Conservation (phyloP, 805 yeast species). For the Henningerozyma blattae region DNA sequence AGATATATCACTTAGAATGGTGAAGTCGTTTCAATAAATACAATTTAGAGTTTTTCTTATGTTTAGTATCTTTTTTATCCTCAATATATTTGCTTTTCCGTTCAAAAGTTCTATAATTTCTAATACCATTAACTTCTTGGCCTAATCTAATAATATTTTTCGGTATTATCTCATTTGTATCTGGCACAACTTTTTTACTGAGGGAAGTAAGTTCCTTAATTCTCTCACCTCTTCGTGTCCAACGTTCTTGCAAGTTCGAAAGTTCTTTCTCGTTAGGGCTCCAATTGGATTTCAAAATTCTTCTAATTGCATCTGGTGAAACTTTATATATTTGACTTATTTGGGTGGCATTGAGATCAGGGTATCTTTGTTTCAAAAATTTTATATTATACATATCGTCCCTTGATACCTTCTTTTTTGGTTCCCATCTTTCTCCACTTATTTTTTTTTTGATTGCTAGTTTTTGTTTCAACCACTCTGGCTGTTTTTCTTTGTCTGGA, state of each 20-base stretch:
- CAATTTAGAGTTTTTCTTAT: background rate
- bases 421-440: constrained; percentile 50
- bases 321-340: constrained; percentile 54
- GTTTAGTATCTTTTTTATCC: too few species aligned
- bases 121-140: too few species aligned
- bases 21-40: too few species aligned
- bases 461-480: constrained; percentile 64
- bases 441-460: constrained; percentile 51
- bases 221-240: constrained; percentile 37
- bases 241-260: constrained; percentile 33
- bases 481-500: constrained; percentile 23
- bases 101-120: background rate
- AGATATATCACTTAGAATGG: too few species aligned
- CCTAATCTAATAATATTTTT: background rate
- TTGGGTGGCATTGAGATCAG: constrained; percentile 46
- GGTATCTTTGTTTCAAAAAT: constrained; percentile 40
- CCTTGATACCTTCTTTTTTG: constrained; percentile 53
- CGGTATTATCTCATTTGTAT: background rate
- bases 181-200: constrained; percentile 1
- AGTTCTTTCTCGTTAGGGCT: constrained; percentile 47
- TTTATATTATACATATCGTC: constrained; percentile 57
- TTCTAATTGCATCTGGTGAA: constrained; percentile 72
- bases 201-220: constrained; percentile 18
- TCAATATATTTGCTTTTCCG: background rate
- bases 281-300: constrained; percentile 74